These are phyloP conservation scores for Nemania serpens DNA, from an alignment of 2,329 filamentous ascomycete genomes.

Conservation along the genomic window DNA sequence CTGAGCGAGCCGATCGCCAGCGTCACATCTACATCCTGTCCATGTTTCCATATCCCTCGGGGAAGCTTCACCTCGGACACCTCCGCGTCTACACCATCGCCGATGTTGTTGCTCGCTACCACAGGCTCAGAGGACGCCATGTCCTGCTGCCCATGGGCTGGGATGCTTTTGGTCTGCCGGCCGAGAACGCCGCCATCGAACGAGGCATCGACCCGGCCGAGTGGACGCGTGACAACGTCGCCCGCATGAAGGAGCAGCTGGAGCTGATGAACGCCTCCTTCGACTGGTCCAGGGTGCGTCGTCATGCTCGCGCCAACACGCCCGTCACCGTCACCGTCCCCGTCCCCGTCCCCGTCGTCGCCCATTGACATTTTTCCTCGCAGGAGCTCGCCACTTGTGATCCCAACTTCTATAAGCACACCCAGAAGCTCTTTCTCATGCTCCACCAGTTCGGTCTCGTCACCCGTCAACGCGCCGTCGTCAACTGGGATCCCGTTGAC, in stretches of 20 bases:
- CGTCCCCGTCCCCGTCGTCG: not conserved
- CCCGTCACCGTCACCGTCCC: not conserved
- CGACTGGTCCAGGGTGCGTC: conserved; percentile 79
- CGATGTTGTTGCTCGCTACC: conserved; percentile 79
- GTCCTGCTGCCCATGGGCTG: conserved; percentile 92
- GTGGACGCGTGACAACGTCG: conserved; percentile 83
- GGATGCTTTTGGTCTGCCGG: conserved; percentile 90
- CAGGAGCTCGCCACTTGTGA: conserved; percentile 86
- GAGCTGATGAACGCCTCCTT: conserved; percentile 78
- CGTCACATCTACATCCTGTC: conserved; percentile 77
- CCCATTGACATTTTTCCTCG: conserved; percentile 15
- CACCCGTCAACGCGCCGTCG: conserved; percentile 80
- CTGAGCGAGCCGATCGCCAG: conserved; percentile 38
- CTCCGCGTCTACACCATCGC: conserved; percentile 89
- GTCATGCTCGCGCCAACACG: conserved; percentile 18
- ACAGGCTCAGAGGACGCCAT: conserved; percentile 72
- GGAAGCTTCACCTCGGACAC: conserved; percentile 84
- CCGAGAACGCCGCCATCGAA: conserved; percentile 90
- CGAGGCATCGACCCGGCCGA: conserved; percentile 74
- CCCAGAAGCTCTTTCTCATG: conserved; percentile 81
- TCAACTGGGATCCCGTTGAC: conserved; percentile 91
- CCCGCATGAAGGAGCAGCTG: conserved; percentile 82
- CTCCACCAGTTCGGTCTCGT: conserved; percentile 75
- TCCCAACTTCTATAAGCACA: conserved; percentile 86
- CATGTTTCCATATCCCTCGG: conserved; percentile 94